Base-by-base conservation (phyloP, 371 early-diverging fungal species). In the Saksenaea oblongispora region DNA sequence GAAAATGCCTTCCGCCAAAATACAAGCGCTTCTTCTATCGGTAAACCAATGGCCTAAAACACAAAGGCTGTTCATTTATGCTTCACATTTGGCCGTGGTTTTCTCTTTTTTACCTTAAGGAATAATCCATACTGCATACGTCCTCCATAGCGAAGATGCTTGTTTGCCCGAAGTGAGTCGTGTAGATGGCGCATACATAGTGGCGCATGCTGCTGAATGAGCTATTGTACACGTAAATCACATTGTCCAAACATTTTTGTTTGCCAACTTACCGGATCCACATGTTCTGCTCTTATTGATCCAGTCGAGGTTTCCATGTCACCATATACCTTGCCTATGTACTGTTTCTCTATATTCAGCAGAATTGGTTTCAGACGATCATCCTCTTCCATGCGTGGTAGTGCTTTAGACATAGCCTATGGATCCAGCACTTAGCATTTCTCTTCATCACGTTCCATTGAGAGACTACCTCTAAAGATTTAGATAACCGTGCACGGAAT, bases 91-190 rank as follows among this genome's bases (percentile, higher is more conserved):
- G n/a, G 17, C 18, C 1, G 18, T 8, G 39, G 9, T 26, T 56
- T 26, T 14, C 27, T 35, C 36, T 51, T n/a, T n/a, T n/a, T n/a
- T 63, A 79, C 83, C 81, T 98, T 97, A 55, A 98, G 80, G 78
- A 98, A 98, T 31, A 98, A 80, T 5, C 95, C 94, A 56, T 89
- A 92, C 65, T 97, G 97, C 80, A 96, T 87, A 68, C 99, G 88
- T 3, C 95, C 98, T 60, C 81, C 84, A 69, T 98, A 95, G 44
- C 87, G 86, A 41, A 98, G 76, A 74, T 98, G 99, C 15, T 79
- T 86, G 63, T 94, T 88, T 42, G 75, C 73, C n/a, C 76, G 73
- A 34, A 98, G 84, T 34, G 84, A 75, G 18, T 73, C 63, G 64
- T 95, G 90, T 39, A 98, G 74, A 66, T 91, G 81, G 34, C 82